A percentile compares a stretch with the other conserved stretches of the same genome.
Conservation (phyloP, 495 filamentous ascomycete genomes). For the Podospora anserina region DNA sequence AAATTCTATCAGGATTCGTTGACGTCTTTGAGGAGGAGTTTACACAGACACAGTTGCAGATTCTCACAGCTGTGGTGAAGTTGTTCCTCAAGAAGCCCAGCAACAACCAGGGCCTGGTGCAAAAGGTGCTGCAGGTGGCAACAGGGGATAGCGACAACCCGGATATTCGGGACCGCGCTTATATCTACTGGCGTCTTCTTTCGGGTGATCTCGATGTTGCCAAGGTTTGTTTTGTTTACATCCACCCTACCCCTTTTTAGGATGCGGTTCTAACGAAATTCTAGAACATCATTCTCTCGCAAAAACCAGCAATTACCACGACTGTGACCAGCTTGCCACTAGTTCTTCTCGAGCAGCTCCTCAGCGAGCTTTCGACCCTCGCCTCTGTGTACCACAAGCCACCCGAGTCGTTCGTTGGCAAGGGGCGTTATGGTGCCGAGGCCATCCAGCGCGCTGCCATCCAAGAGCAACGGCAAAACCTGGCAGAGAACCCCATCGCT, state of each 20-base stretch:
- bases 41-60: conserved; percentile 91
- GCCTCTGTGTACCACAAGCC: conserved; percentile 99
- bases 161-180: conserved; percentile 92
- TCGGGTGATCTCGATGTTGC: conserved; percentile 87
- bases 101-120: conserved; percentile 79
- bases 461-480: conserved; percentile 89
- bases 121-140: conserved; percentile 87
- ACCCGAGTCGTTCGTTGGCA: conserved; percentile 91
- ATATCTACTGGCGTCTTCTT: conserved; percentile 97
- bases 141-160: conserved; percentile 96
- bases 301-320: conserved; percentile 89
- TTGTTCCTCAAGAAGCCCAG: conserved; percentile 95
- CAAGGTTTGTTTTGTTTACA: conserved; percentile 55
- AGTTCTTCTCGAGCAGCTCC: conserved; percentile 76
- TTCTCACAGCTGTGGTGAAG: conserved; percentile 94
- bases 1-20: conserved; percentile 89
- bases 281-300: conserved; percentile 84
- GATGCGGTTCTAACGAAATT: conserved; percentile 22
- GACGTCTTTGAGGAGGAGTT: conserved; percentile 91
- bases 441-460: conserved; percentile 94
- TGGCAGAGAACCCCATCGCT: conserved; percentile 89
- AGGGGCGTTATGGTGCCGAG: conserved; percentile 89
- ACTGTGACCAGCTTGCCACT: conserved; percentile 87
- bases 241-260: background rate
- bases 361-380: conserved; percentile 88